Evolutionary conservation across 805 yeast genomes (phyloP), one percentile per base, ranked within the genome.

Genomic region (Cyberlindnera maritima): DNA sequence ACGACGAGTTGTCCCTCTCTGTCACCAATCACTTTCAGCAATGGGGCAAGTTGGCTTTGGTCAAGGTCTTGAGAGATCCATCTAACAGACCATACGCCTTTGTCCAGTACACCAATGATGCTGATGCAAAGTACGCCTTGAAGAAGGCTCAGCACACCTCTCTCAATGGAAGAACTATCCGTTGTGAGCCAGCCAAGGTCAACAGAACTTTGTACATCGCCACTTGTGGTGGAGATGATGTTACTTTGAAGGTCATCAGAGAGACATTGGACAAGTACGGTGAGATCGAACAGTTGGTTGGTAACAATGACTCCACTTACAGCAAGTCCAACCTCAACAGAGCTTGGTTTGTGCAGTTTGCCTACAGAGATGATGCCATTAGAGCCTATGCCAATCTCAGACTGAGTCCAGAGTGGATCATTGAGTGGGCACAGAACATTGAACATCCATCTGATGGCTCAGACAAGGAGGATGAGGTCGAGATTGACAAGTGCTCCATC

Each of bases 141-240:
- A 65, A 62, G 17, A 72, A 73, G 49, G 96, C 89, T 11, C 92
- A 87, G 57, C 81, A 83, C 47, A 73, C 88, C 6, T 63, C 71
- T 7, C 65, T 90, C 40, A 81, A 87, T 61, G 95, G 90, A 13
- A 75, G 96, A 62, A 71, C 80, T 3, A 79, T 92, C 37, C 76
- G 97, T 46, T 88, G 96, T 67, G 97, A 92, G 66, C 83, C 83
- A 17, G 98, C 98, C 1, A 83, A 86, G 59, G 96, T 91, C 39
- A 92, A 91, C 65, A 75, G 97, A 53, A 91, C 97, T 13, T 69
- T 92, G 36, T 86, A 79, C 61, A 63, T 89, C 38, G 66, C 81
- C 12, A 63, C 67, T 12, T 55, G 64, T 14, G 47, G 57, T 11
- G 70, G 67, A 14, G 37, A 41, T 11, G 58, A 61, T 33, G 56